Conservation (phyloP, 805 yeast species). For the Huiozyma naganishii region DNA sequence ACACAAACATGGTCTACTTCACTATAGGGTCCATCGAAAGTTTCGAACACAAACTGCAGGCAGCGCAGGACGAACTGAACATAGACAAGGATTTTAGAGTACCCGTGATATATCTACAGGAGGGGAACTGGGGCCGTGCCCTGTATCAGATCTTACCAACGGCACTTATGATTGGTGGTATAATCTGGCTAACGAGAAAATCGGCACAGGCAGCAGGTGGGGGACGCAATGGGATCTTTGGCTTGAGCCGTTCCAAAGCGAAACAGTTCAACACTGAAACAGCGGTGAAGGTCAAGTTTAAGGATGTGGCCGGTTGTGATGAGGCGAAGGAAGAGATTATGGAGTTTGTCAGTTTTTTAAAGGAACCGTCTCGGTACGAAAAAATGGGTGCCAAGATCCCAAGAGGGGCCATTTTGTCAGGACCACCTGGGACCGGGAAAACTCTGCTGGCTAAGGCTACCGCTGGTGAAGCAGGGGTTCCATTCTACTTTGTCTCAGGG, state of each 20-base stretch:
- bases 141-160: constrained; percentile 82
- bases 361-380: constrained; percentile 84
- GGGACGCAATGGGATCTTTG: constrained; percentile 67
- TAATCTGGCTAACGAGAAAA: constrained; percentile 68
- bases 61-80: constrained; percentile 60
- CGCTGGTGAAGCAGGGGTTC: constrained; percentile 98
- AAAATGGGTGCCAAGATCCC: constrained; percentile 94
- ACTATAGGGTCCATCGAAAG: constrained; percentile 81
- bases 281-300: constrained; percentile 77
- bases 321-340: constrained; percentile 96
- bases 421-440: constrained; percentile 99
- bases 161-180: constrained; percentile 73
- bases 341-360: constrained; percentile 93
- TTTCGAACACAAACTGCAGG: constrained; percentile 70
- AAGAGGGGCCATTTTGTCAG: constrained; percentile 92
- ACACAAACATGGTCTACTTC: constrained; percentile 41
- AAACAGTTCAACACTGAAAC: constrained; percentile 85
- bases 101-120: constrained; percentile 72
- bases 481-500: constrained; percentile 91
- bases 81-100: constrained; percentile 51
- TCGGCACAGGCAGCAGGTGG: constrained; percentile 39
- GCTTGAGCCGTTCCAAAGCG: constrained; percentile 88
- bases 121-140: constrained; percentile 54
- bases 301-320: constrained; percentile 94
- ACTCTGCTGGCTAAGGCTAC: constrained; percentile 95